Evolutionary conservation across 2,329 filamentous ascomycete genomes (phyloP).

Genomic region (Xylaria sp.): DNA sequence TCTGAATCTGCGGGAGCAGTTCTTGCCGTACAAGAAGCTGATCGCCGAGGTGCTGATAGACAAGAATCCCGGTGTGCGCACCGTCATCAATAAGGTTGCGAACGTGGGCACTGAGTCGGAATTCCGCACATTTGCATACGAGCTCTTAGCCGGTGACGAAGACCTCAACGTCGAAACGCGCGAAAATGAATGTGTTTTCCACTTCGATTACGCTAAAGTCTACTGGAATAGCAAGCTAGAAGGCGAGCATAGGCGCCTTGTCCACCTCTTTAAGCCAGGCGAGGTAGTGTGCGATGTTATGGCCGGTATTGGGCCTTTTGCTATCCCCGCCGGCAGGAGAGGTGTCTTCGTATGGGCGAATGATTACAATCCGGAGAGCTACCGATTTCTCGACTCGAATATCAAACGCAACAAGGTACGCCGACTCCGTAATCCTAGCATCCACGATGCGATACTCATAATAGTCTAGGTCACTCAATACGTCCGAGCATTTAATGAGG

Average conservation of each 20-base stretch:
- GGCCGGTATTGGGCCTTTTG: constrained; percentile 97
- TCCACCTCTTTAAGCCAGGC: constrained; percentile 79
- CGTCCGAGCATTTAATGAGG: constrained; percentile 82
- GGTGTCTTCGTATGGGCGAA: constrained; percentile 96
- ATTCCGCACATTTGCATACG: constrained; percentile 93
- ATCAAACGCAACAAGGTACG: constrained; percentile 82
- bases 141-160: constrained; percentile 82
- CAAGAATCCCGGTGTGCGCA: constrained; percentile 84
- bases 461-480: constrained; percentile 68
- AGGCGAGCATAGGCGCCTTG: constrained; percentile 85
- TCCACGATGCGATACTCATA: constrained; percentile 27
- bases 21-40: constrained; percentile 84
- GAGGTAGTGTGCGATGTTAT: constrained; percentile 96
- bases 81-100: constrained; percentile 96
- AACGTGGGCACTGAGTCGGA: constrained; percentile 86
- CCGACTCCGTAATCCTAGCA: constrained; percentile 23
- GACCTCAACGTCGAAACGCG: constrained; percentile 85
- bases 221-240: constrained; percentile 98
- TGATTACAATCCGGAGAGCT: constrained; percentile 94
- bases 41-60: constrained; percentile 86
- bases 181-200: constrained; percentile 87
- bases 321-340: constrained; percentile 89
- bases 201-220: constrained; percentile 94
- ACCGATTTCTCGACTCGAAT: constrained; percentile 75
- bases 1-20: constrained; percentile 86